Evolutionary conservation across 108 stramenopile species (phyloP).

Genomic region (Stephanodiscus triporus): DNA sequence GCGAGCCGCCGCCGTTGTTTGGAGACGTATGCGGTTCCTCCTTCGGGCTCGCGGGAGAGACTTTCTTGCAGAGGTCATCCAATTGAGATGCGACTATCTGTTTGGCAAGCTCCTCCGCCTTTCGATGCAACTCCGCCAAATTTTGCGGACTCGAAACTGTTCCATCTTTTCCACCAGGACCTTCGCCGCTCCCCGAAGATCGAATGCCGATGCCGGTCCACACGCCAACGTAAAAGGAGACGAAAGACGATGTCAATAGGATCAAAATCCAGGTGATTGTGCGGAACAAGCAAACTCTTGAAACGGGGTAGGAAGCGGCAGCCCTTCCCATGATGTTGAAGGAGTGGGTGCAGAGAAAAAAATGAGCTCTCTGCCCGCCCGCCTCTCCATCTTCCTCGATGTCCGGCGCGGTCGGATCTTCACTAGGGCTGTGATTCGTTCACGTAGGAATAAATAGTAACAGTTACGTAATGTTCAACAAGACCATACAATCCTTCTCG

Average conservation of each 20-base stretch:
- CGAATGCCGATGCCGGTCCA: conserved; percentile 5
- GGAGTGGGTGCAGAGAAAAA: no score
- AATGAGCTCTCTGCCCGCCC: no score
- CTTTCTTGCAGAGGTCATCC: conserved; percentile 19
- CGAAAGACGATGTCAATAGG: conserved; percentile 1
- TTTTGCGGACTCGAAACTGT: neutral
- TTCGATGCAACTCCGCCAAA: conserved; percentile 15
- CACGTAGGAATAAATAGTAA: no score
- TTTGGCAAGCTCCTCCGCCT: conserved; percentile 16
- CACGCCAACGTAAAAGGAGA: conserved; percentile 16
- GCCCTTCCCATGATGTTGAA: no score
- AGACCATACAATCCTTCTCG: no score
- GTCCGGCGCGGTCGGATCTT: no score
- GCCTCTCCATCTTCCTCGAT: no score
- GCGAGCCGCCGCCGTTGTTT: neutral
- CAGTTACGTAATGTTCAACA: no score
- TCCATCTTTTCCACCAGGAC: neutral
- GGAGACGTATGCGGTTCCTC: neutral
- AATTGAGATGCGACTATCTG: conserved; percentile 6
- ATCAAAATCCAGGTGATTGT: conserved; percentile 17
- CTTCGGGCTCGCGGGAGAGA: neutral
- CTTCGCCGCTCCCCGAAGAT: neutral
- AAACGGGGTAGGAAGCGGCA: no score
- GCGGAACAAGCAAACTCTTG: no score
- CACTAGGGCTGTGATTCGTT: no score